A percentile compares a stretch with the other conserved stretches of the same genome.
phyloP scores from a whole-genome alignment of 129 eudicot species.

The Centaurea solstitialis region DNA sequence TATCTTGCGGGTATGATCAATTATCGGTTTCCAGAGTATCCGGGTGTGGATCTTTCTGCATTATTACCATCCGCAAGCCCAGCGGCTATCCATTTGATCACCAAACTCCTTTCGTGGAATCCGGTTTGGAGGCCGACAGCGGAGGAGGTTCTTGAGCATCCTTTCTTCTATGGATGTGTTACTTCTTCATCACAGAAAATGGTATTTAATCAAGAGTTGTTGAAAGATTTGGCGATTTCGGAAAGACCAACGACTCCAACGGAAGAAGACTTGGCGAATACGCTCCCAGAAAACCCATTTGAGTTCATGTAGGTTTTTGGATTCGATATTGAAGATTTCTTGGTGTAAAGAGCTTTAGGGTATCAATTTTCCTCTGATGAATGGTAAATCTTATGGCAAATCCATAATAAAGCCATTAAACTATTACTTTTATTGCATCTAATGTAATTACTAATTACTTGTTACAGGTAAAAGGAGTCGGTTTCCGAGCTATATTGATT shows the following conservation, averaged over 20 bases:
- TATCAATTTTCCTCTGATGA: too few relatives aligned
- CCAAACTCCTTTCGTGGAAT: neutral
- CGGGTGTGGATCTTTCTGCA: constrained; percentile 57
- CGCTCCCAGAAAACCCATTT: neutral
- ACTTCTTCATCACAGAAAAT: too few relatives aligned
- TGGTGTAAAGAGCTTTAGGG: too few relatives aligned
- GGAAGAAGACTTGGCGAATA: neutral
- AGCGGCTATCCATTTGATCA: constrained; percentile 57
- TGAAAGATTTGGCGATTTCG: neutral
- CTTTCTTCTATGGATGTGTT: neutral
- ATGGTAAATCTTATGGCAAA: too few relatives aligned
- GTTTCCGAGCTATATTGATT: too few relatives aligned
- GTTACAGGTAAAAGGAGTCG: too few relatives aligned
- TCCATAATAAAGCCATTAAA: too few relatives aligned
- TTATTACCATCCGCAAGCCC: constrained; percentile 68
- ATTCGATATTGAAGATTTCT: too few relatives aligned
- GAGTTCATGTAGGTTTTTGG: neutral
- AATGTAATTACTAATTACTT: too few relatives aligned
- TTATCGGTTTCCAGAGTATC: constrained; percentile 64
- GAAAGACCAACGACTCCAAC: neutral
- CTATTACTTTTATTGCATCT: too few relatives aligned
- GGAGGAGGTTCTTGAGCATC: neutral
- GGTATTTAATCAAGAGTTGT: neutral
- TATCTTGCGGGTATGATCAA: constrained; percentile 48
- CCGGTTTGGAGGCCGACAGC: neutral